phyloP scores from a whole-genome alignment of 208 protist species.

The Wallacemonas sp. region DNA sequence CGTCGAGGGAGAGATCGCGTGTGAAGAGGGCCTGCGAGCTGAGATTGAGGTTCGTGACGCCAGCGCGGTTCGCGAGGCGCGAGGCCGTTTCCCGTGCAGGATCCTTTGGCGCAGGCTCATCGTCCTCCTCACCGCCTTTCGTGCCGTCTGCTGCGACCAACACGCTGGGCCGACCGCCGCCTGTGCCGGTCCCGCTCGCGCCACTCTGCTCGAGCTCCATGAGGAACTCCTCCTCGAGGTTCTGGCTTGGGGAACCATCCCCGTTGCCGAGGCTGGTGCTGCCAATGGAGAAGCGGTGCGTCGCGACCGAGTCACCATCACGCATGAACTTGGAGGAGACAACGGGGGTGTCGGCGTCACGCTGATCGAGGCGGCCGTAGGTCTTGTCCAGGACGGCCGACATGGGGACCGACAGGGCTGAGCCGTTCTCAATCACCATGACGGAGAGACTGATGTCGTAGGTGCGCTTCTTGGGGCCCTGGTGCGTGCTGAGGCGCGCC shows the following conservation, averaged over 20 bases:
- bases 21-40: conserved; percentile 39
- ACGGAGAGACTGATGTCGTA: conserved; percentile 86
- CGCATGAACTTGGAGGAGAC: conserved; percentile 59
- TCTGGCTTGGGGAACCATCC: conserved; percentile 37
- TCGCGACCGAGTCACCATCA: conserved; percentile 45
- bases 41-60: conserved; percentile 46
- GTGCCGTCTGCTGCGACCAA: conserved; percentile 17
- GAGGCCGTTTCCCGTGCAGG: conserved; percentile 32
- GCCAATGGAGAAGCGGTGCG: conserved; percentile 55
- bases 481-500: conserved; percentile 13
- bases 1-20: conserved; percentile 69
- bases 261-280: conserved; percentile 17
- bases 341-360: conserved; percentile 86
- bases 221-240: conserved; percentile 38
- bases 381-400: conserved; percentile 78
- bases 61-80: conserved; percentile 46
- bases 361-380: conserved; percentile 65
- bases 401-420: conserved; percentile 70
- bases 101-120: conserved; percentile 43
- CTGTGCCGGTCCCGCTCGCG: not conserved
- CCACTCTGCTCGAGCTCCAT: conserved; percentile 10
- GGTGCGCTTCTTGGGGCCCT: not conserved
- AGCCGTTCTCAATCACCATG: conserved; percentile 89
- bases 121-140: conserved; percentile 15
- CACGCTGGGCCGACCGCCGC: conserved; percentile 20